Evolutionary conservation across 179 eudicot species (phyloP).

Genomic region (Drosera spatulata): DNA sequence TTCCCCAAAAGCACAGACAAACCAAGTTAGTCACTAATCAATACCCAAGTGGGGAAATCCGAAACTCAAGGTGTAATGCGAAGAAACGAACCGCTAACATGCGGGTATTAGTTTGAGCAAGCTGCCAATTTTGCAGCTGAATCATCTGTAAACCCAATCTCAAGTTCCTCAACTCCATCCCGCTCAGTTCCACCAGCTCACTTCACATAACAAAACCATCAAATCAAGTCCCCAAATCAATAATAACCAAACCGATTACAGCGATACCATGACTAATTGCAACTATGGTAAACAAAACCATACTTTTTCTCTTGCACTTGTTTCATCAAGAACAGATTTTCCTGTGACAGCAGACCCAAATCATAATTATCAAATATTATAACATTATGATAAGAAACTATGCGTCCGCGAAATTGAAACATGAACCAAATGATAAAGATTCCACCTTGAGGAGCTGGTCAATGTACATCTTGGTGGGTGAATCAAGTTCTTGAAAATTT

Average conservation of each 20-base stretch:
- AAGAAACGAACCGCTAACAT: conserved; percentile 56
- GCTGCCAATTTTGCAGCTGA: conserved; percentile 68
- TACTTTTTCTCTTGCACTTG: conserved; percentile 65
- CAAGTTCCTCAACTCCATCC: conserved; percentile 51
- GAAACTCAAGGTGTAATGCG: not conserved
- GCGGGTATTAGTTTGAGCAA: conserved; percentile 70
- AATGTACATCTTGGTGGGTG: conserved; percentile 23
- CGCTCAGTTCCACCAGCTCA: conserved; percentile 56
- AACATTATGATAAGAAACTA: no score
- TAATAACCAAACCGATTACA: no score
- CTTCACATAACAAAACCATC: conserved; percentile 18
- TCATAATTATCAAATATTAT: no score
- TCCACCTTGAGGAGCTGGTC: conserved; percentile 36
- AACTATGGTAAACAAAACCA: conserved; percentile 1
- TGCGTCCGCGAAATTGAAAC: not conserved
- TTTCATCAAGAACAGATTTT: conserved; percentile 43
- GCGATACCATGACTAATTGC: not conserved
- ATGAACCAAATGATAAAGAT: conserved; percentile 1
- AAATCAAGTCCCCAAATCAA: no score
- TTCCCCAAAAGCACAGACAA: no score
- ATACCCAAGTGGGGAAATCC: conserved; percentile 2
- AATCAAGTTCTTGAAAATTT: conserved; percentile 9
- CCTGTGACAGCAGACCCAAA: conserved; percentile 19
- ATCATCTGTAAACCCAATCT: conserved; percentile 42
- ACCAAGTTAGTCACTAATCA: not conserved